Conservation (phyloP, 208 protist species). For the Blechomonas ayalai region DNA sequence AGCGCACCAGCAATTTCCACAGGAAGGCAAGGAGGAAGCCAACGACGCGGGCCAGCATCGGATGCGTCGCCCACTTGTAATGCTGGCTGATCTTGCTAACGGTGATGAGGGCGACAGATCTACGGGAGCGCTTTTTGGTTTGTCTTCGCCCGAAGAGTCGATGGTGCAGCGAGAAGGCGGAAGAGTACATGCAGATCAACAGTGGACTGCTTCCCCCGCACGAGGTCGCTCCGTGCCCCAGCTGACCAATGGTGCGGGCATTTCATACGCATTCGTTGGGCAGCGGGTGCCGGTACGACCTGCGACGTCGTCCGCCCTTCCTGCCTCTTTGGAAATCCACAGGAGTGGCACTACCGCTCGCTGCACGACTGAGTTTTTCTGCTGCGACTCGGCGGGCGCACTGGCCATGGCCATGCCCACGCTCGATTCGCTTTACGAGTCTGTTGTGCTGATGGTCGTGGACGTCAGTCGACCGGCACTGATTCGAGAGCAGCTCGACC, state of each 20-base stretch:
- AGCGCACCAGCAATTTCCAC: constrained; percentile 31
- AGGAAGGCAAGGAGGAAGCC: constrained; percentile 1
- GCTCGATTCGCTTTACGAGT: constrained; percentile 43
- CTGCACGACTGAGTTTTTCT: constrained; percentile 69
- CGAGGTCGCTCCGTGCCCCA: constrained; percentile 6
- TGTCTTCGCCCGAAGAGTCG: constrained; percentile 10
- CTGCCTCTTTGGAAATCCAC: not conserved
- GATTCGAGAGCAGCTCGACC: constrained; percentile 47
- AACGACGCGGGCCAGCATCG: not conserved
- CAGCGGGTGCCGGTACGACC: constrained; percentile 37
- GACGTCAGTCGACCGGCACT: constrained; percentile 45
- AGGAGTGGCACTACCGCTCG: not conserved
- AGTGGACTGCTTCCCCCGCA: not conserved
- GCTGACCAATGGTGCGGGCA: constrained; percentile 45
- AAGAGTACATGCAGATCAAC: constrained; percentile 2
- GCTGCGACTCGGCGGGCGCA: constrained; percentile 71
- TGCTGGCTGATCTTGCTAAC: not conserved
- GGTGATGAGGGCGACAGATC: not conserved
- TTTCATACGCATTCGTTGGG: constrained; percentile 58
- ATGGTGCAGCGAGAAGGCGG: constrained; percentile 5
- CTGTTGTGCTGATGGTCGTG: constrained; percentile 67
- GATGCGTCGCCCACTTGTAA: not conserved
- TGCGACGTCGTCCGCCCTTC: not conserved
- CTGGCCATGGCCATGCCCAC: constrained; percentile 68
- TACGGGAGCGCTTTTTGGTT: constrained; percentile 2